These are phyloP conservation scores for Gossypium anomalum DNA, from an alignment of 345 rosid genomes.

Conservation along the genomic window DNA sequence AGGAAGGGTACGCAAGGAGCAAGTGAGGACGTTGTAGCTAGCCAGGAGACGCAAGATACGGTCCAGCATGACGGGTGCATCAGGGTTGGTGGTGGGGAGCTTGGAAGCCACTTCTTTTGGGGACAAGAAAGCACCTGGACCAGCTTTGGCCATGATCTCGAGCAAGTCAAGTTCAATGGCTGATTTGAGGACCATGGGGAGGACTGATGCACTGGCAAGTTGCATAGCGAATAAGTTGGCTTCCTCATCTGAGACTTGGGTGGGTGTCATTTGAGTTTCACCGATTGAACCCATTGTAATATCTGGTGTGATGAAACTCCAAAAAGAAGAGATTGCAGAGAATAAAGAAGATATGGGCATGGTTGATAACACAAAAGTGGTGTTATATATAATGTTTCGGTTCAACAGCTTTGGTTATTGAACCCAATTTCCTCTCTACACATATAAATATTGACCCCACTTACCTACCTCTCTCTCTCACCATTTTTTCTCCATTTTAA, in stretches of 20 bases:
- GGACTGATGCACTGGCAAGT: conserved; percentile 63
- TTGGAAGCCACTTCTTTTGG: conserved; percentile 59
- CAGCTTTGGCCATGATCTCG: conserved; percentile 69
- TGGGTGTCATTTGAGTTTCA: conserved; percentile 71
- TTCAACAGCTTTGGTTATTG: background rate
- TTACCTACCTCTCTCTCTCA: background rate
- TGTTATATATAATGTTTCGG: background rate
- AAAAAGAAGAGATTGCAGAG: background rate
- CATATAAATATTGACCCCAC: background rate
- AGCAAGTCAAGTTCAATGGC: conserved; percentile 85
- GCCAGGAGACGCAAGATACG: conserved; percentile 71
- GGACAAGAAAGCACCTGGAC: conserved; percentile 48
- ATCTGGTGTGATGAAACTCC: conserved; percentile 18
- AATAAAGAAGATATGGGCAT: background rate
- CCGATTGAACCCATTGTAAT: conserved; percentile 47
- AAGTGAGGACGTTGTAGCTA: conserved; percentile 55
- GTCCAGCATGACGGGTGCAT: conserved; percentile 71
- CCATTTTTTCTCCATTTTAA: no score
- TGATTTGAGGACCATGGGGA: conserved; percentile 85
- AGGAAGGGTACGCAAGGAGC: conserved; percentile 34
- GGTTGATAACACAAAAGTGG: background rate
- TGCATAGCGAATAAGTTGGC: conserved; percentile 70
- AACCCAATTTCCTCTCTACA: background rate
- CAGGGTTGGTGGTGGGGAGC: conserved; percentile 70
- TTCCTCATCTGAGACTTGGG: conserved; percentile 68